Conservation (phyloP, 2,329 filamentous ascomycete species). For the Sporothrix globosa region DNA sequence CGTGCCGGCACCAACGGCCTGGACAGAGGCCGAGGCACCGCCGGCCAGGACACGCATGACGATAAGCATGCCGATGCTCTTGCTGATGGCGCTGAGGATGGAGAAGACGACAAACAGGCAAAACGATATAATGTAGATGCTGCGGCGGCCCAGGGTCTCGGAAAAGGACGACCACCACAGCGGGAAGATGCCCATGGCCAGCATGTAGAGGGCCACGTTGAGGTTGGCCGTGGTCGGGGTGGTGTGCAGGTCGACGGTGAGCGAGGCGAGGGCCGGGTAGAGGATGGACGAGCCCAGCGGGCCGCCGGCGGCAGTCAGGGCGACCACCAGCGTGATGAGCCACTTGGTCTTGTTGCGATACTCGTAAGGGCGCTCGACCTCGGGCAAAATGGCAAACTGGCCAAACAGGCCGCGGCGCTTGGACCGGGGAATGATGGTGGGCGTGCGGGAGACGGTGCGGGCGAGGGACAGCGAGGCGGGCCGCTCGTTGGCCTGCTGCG, state of each 20-base stretch:
- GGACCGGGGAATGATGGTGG: slow-evolving; percentile 49
- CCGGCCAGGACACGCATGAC: slow-evolving; percentile 74
- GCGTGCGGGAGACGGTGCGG: slow-evolving; percentile 41
- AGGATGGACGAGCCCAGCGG: slow-evolving; percentile 86
- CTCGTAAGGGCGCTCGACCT: slow-evolving; percentile 74
- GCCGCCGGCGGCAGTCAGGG: slow-evolving; percentile 73
- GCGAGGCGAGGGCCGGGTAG: slow-evolving; percentile 70
- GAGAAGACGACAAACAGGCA: slow-evolving; percentile 72
- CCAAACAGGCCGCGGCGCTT: slow-evolving; percentile 72
- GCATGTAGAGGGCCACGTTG: slow-evolving; percentile 78
- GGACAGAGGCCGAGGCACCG: slow-evolving; percentile 77
- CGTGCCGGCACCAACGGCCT: slow-evolving; percentile 81
- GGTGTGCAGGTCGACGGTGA: slow-evolving; percentile 64
- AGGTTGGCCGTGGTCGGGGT: slow-evolving; percentile 71
- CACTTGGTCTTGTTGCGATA: slow-evolving; percentile 79
- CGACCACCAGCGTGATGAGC: slow-evolving; percentile 77
- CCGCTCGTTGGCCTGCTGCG: slow-evolving; percentile 16
- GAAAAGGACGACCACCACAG: slow-evolving; percentile 87
- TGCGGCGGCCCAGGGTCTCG: slow-evolving; percentile 70
- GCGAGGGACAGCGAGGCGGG: slow-evolving; percentile 38
- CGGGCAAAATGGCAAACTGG: slow-evolving; percentile 67
- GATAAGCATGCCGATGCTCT: slow-evolving; percentile 73
- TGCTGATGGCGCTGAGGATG: slow-evolving; percentile 68
- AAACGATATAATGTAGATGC: slow-evolving; percentile 79
- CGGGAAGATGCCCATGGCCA: slow-evolving; percentile 80